Conservation (phyloP, 2,329 filamentous ascomycete species). For the Neonectria hederae region DNA sequence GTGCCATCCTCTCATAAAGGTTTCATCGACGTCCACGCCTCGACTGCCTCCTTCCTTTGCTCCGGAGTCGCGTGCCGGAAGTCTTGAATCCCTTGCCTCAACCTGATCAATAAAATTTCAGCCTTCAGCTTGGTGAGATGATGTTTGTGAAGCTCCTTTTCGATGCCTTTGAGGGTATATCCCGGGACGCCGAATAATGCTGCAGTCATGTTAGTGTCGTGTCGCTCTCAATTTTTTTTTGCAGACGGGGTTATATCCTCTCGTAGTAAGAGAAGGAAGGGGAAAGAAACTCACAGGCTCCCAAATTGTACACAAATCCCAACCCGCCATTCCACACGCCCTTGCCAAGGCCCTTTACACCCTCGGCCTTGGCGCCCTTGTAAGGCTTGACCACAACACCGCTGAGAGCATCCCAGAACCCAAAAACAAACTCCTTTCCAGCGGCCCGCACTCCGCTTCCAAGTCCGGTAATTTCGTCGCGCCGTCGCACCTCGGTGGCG, state of each 20-base stretch:
- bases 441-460: slow-evolving; percentile 68
- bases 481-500: slow-evolving; percentile 67
- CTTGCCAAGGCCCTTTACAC: slow-evolving; percentile 68
- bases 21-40: slow-evolving; percentile 23
- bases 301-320: slow-evolving; percentile 57
- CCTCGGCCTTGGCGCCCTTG: slow-evolving; percentile 70
- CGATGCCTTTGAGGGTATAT: slow-evolving; percentile 63
- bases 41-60: slow-evolving; percentile 17
- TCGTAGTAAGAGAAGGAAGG: background rate
- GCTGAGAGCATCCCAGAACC: slow-evolving; percentile 74
- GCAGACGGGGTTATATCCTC: too few species aligned
- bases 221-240: background rate
- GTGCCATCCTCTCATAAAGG: background rate
- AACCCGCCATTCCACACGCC: slow-evolving; percentile 59
- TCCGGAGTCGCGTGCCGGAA: slow-evolving; percentile 33
- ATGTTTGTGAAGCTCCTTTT: slow-evolving; percentile 56
- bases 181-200: slow-evolving; percentile 57
- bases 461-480: slow-evolving; percentile 73
- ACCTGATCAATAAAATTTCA: slow-evolving; percentile 45
- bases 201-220: background rate
- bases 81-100: slow-evolving; percentile 45
- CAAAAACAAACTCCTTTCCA: slow-evolving; percentile 70
- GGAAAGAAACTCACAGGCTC: slow-evolving; percentile 44
- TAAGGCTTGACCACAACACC: slow-evolving; percentile 73
- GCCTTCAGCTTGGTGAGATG: slow-evolving; percentile 46